These are phyloP conservation scores for Phytophthora niederhauseri DNA, from an alignment of 352 stramenopile genomes.

Conservation along the genomic window DNA sequence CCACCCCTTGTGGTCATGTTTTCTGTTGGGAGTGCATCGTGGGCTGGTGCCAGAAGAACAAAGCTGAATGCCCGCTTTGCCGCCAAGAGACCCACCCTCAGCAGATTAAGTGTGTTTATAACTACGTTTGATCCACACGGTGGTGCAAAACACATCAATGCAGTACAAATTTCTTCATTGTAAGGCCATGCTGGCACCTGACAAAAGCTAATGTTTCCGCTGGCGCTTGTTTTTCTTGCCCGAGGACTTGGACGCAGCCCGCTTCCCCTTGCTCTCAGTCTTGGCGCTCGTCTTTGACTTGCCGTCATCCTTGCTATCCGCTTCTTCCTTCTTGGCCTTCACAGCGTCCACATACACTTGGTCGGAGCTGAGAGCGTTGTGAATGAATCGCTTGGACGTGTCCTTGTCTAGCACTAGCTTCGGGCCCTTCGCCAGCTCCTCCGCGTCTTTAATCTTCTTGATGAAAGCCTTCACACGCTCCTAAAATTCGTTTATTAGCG, in stretches of 20 bases:
- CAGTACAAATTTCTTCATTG: conserved; percentile 29
- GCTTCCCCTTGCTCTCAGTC: conserved; percentile 38
- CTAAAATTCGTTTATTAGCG: conserved; percentile 27
- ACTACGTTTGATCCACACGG: conserved; percentile 70
- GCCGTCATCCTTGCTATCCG: conserved; percentile 8
- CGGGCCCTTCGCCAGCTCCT: conserved; percentile 79
- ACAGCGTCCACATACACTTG: conserved; percentile 84
- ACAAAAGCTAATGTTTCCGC: conserved; percentile 46
- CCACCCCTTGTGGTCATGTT: conserved; percentile 90
- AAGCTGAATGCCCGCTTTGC: conserved; percentile 91
- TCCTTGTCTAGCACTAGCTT: conserved; percentile 81
- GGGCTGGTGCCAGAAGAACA: conserved; percentile 93
- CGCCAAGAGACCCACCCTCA: conserved; percentile 87
- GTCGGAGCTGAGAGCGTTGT: conserved; percentile 85
- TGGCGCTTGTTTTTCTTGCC: conserved; percentile 65
- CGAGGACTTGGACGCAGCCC: conserved; percentile 24
- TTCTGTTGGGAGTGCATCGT: conserved; percentile 95
- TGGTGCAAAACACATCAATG: conserved; percentile 28
- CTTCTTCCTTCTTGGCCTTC: conserved; percentile 53
- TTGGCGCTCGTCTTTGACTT: conserved; percentile 47
- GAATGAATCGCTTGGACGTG: conserved; percentile 81
- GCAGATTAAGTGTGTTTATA: conserved; percentile 93
- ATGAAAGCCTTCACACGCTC: conserved; percentile 89
- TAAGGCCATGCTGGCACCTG: neutral
- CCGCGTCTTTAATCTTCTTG: conserved; percentile 91